Evolutionary conservation across 495 filamentous ascomycete genomes (phyloP).

Genomic region (Talaromyces trachyspermus): DNA sequence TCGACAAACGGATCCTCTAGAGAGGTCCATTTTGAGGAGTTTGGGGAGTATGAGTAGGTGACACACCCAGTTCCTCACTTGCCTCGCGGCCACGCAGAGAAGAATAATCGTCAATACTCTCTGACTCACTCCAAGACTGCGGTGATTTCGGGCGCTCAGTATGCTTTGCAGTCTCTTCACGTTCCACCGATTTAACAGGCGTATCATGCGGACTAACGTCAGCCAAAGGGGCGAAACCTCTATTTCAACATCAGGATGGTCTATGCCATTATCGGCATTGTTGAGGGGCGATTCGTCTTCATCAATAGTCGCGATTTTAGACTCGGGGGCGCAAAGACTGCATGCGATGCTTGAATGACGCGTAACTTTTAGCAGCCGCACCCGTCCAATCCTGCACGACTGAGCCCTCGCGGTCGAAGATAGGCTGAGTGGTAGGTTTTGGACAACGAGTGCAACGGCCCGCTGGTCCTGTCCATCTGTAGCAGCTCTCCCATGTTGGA

Average conservation of each 20-base stretch:
- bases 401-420: constrained; percentile 22
- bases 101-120: not conserved
- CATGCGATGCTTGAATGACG: not conserved
- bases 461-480: constrained; percentile 30
- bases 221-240: not conserved
- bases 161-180: constrained; percentile 3
- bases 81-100: constrained; percentile 10
- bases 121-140: not conserved
- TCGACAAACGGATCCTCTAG: too few relatives aligned
- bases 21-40: too few relatives aligned
- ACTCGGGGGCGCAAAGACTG: not conserved
- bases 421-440: constrained; percentile 10
- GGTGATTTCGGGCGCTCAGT: constrained; percentile 11
- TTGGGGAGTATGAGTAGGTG: constrained; percentile 9
- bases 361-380: constrained; percentile 10
- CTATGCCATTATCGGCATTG: not conserved
- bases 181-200: constrained; percentile 21
- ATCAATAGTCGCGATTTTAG: constrained; percentile 2
- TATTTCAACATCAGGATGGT: not conserved
- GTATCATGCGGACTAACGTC: too few relatives aligned
- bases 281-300: constrained; percentile 7
- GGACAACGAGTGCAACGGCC: constrained; percentile 27
- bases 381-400: constrained; percentile 30
- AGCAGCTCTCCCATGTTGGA: constrained; percentile 28
- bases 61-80: constrained; percentile 25